Conservation (phyloP, 257 asterid genomes). For the Perilla frutescens region DNA sequence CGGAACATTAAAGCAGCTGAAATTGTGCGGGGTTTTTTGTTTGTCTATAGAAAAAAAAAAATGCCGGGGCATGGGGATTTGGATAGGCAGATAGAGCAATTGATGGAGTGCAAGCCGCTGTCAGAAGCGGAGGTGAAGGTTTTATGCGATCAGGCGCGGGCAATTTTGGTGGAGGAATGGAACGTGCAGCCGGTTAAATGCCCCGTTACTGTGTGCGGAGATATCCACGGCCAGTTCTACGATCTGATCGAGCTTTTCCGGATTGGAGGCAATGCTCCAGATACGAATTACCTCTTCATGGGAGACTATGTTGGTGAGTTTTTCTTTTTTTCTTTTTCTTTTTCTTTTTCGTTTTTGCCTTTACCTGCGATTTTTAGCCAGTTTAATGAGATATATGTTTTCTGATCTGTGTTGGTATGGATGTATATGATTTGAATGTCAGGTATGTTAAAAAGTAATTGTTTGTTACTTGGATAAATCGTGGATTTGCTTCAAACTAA, state of each 20-base stretch:
- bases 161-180: conserved; percentile 94
- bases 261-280: conserved; percentile 91
- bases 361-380: conserved; percentile 11
- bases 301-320: conserved; percentile 94
- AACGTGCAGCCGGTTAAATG: conserved; percentile 99
- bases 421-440: conserved; percentile 27
- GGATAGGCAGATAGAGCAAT: conserved; percentile 86
- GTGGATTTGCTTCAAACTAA: conserved; percentile 17
- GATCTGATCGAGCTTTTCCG: conserved; percentile 94
- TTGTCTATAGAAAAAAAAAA: conserved; percentile 43
- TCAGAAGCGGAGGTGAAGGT: conserved; percentile 84
- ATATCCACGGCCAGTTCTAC: conserved; percentile 92
- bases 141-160: conserved; percentile 91
- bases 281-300: conserved; percentile 95
- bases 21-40: conserved; percentile 28
- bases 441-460: conserved; percentile 26
- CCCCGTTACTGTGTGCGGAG: conserved; percentile 96
- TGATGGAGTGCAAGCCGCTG: conserved; percentile 96
- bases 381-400: conserved; percentile 7
- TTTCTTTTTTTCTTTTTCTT: neutral
- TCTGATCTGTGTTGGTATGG: conserved; percentile 37
- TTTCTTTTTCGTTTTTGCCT: neutral
- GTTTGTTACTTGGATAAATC: conserved; percentile 1
- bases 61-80: conserved; percentile 96
- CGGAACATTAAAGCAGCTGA: conserved; percentile 41